Evolutionary conservation across 129 eudicot species (phyloP).

Genomic region (Helianthus annuus): DNA sequence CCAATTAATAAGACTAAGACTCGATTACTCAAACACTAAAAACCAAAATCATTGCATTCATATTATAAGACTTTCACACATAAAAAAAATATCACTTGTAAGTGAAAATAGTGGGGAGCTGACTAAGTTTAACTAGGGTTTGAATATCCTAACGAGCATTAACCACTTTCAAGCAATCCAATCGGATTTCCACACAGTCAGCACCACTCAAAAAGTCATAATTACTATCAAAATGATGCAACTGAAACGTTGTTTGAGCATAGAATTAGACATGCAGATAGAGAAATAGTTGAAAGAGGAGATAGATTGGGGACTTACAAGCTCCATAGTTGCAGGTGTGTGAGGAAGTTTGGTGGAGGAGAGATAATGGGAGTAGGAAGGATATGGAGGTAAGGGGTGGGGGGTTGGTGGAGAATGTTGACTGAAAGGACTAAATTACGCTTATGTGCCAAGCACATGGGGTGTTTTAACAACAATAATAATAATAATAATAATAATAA

Average conservation of each 20-base stretch:
- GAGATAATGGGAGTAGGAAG: slow-evolving; percentile 11
- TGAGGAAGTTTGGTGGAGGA: slow-evolving; percentile 10
- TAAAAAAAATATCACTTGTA: slow-evolving; percentile 58
- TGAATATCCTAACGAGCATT: slow-evolving; percentile 46
- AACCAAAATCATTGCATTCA: slow-evolving; percentile 11
- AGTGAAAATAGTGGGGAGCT: slow-evolving; percentile 88
- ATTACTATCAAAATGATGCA: too few species aligned
- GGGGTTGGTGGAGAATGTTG: slow-evolving; percentile 28
- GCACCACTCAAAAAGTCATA: slow-evolving; percentile 47
- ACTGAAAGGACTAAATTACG: too few species aligned
- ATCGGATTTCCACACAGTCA: slow-evolving; percentile 85
- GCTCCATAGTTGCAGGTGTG: slow-evolving; percentile 31
- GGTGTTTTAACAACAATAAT: too few species aligned
- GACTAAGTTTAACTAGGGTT: slow-evolving; percentile 48
- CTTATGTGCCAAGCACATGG: too few species aligned
- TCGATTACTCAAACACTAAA: not conserved
- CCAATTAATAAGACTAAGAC: not conserved
- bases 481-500: too few species aligned
- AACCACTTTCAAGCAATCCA: slow-evolving; percentile 75
- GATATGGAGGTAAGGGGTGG: not conserved
- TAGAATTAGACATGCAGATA: not conserved
- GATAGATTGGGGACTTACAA: slow-evolving; percentile 19
- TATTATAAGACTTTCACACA: not conserved
- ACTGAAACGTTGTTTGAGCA: not conserved
- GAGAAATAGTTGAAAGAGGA: not conserved